Conservation (phyloP, 2,329 filamentous ascomycete genomes). For the Hymenoscyphus salicellus region DNA sequence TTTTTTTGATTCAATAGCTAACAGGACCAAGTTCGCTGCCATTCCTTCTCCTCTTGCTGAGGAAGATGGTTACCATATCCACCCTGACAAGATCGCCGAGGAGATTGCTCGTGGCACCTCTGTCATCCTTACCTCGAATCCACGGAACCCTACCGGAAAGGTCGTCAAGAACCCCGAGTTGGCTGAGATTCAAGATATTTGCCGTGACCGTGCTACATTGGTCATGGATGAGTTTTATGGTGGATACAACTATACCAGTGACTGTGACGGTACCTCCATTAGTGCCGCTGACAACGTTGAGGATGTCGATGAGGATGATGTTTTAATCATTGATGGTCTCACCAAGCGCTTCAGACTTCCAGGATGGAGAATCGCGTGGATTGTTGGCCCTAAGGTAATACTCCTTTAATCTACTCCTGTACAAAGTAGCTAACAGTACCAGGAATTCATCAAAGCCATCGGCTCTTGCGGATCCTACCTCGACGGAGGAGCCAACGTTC, state of each 20-base stretch:
- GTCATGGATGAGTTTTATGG: conserved; percentile 97
- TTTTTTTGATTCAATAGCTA: neutral
- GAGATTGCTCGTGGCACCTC: conserved; percentile 82
- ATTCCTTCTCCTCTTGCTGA: conserved; percentile 82
- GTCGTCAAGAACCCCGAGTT: conserved; percentile 83
- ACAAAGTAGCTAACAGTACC: too few species aligned
- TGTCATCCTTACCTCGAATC: conserved; percentile 92
- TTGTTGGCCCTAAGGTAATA: conserved; percentile 73
- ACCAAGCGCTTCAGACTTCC: conserved; percentile 96
- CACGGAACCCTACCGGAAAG: conserved; percentile 87
- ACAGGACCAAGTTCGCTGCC: conserved; percentile 64
- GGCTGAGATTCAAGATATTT: conserved; percentile 87
- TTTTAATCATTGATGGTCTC: conserved; percentile 90
- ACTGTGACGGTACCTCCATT: conserved; percentile 87
- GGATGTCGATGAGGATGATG: conserved; percentile 85
- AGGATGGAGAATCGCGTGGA: conserved; percentile 96
- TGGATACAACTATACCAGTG: conserved; percentile 90
- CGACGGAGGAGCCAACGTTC: conserved; percentile 89
- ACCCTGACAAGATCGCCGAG: conserved; percentile 87
- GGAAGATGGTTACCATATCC: conserved; percentile 87
- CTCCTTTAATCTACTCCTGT: too few species aligned
- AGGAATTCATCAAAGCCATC: conserved; percentile 88
- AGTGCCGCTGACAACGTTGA: conserved; percentile 85
- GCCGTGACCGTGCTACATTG: conserved; percentile 82
- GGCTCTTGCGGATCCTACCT: conserved; percentile 91